These are phyloP conservation scores for Vanrija humicola DNA, from an alignment of 1,284 basidiomycete species.

Conservation along the genomic window DNA sequence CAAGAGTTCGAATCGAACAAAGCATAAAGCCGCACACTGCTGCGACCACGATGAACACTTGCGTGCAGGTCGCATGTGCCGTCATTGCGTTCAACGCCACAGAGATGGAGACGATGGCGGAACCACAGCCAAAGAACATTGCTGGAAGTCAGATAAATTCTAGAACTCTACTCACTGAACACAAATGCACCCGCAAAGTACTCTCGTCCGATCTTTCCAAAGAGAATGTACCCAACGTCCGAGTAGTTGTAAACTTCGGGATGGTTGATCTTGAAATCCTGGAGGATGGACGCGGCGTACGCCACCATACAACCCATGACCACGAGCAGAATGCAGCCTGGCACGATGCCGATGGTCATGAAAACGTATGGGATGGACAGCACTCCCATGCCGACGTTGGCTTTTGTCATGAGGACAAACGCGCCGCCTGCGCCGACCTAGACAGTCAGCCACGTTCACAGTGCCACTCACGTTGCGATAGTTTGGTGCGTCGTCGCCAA, in stretches of 20 bases:
- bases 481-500: too few species aligned
- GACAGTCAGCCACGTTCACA: too few species aligned
- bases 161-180: too few species aligned
- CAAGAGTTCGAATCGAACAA: constrained; percentile 33
- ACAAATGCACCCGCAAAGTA: too few species aligned
- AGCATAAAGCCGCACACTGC: constrained; percentile 29
- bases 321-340: constrained; percentile 31
- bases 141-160: too few species aligned
- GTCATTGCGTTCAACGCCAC: constrained; percentile 37
- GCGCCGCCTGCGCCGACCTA: not conserved
- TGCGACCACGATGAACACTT: constrained; percentile 30
- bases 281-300: constrained; percentile 25
- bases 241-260: constrained; percentile 22
- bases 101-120: constrained; percentile 26
- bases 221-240: constrained; percentile 17
- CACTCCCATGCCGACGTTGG: constrained; percentile 38
- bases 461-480: too few species aligned
- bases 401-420: constrained; percentile 26
- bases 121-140: constrained; percentile 25
- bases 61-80: constrained; percentile 35
- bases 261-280: constrained; percentile 22
- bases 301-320: constrained; percentile 25
- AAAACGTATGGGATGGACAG: constrained; percentile 34
- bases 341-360: constrained; percentile 28
- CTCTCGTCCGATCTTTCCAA: too few species aligned